These are phyloP conservation scores for Fusarium bulbicola DNA, from an alignment of 2,329 filamentous ascomycete species.

Conservation along the genomic window DNA sequence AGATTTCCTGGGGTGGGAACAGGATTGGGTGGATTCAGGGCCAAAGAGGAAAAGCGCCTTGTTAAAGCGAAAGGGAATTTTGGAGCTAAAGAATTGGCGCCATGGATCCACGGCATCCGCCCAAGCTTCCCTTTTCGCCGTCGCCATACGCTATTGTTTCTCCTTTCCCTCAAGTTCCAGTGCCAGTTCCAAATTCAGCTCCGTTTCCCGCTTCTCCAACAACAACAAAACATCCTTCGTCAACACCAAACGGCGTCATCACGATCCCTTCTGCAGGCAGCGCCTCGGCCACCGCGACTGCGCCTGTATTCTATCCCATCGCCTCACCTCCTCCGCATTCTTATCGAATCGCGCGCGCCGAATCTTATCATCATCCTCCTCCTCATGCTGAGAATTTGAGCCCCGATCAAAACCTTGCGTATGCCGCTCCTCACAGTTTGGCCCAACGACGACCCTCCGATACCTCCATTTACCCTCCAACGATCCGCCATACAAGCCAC, in stretches of 20 bases:
- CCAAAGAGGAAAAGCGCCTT: background rate
- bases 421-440: slow-evolving; percentile 44
- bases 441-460: slow-evolving; percentile 53
- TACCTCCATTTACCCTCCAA: slow-evolving; percentile 52
- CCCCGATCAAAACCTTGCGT: slow-evolving; percentile 41
- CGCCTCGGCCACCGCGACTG: slow-evolving; percentile 23
- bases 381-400: slow-evolving; percentile 35
- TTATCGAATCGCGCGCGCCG: slow-evolving; percentile 32
- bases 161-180: slow-evolving; percentile 40
- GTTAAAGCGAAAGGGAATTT: slow-evolving; percentile 40
- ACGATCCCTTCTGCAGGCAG: slow-evolving; percentile 16
- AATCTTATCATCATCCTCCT: slow-evolving; percentile 29
- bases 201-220: slow-evolving; percentile 27
- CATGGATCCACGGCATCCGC: slow-evolving; percentile 46
- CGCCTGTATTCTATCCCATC: slow-evolving; percentile 5
- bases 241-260: slow-evolving; percentile 18
- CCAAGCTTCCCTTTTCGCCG: slow-evolving; percentile 47
- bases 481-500: slow-evolving; percentile 44
- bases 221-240: slow-evolving; percentile 28
- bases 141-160: slow-evolving; percentile 44
- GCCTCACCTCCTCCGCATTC: slow-evolving; percentile 15
- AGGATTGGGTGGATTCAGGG: slow-evolving; percentile 23
- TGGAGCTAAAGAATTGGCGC: slow-evolving; percentile 49
- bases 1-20: slow-evolving; percentile 43
- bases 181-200: slow-evolving; percentile 4